Evolutionary conservation across 495 filamentous ascomycete species (phyloP), one percentile per base, ranked within the genome.

Genomic region (Barbatosphaeria neglecta): DNA sequence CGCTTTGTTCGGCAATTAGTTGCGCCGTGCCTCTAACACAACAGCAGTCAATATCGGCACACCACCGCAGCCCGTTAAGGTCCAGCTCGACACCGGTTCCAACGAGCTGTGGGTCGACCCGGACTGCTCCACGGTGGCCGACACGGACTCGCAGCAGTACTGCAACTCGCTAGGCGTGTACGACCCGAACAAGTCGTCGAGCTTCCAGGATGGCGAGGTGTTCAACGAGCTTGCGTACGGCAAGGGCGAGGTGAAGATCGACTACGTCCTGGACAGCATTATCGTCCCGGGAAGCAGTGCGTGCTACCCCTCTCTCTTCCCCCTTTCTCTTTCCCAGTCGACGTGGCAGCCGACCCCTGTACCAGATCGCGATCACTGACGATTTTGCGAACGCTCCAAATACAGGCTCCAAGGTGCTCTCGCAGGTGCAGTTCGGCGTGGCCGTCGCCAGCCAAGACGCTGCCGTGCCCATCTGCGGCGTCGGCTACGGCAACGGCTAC

Each of bases 101-200:
- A 59, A 64, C 49, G 64, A 67, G 51, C 62, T 67, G 7, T 67
- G 64, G 64, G 64, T 67, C 25, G 60, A 67, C 50, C 64, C 64
- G 4, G 50, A 64, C 43, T 67, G 64, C 43, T 48, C 47, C 20
- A 49, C n/a, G 13, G 31, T 11, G 10, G 15, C 63, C 37, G 48
- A 45, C 9, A 39, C 37, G 17, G 45, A 51, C 6, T 57, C 62
- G 18, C 42, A 52, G 9, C 57, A 47, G 25, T 65, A 65, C 49
- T 67, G 64, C 51, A 44, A 25, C 10, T 56, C 56, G 22, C 49
- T 61, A 22, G 64, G 64, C 3, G 47, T 53, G 18, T 67, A 67
- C 47, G 49, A 57, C 22, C 37, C 58, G 13, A 35, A 47, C 5
- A 49, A 46, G 2, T 67, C 64, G 11, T 61, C 61, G 20, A 52